Base-by-base conservation (phyloP, 257 asterid species). In the Gentiana straminea region DNA sequence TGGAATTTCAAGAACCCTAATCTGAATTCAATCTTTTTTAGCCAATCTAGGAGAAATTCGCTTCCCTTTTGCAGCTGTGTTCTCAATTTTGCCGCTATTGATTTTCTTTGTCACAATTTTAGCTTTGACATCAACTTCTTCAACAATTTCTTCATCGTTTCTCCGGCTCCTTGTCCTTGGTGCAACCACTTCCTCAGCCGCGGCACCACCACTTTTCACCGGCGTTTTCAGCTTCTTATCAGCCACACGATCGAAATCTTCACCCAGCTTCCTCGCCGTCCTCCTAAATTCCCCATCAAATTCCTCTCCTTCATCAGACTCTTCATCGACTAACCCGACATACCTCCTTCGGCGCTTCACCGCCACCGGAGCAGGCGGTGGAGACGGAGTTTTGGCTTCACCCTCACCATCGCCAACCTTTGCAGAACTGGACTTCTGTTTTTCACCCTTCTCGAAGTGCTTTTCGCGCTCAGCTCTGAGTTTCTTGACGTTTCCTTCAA, bases 201-300 rank as follows among this genome's bases (percentile, higher is more conserved):
- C 57, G 0, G 43, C 63, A 46, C 24, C 61, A 15, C 6, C 52
- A 32, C 43, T 37, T 12, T 59, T 46, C 48, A 35, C 54, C 13
- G 49, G 67, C 3, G 58, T 54, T 67, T 61, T 60, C 46, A 75
- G 80, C 55, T 72, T 69, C 57, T 79, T 83, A 58, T 58, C 51
- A 13, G 98, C 94, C n/a, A 84, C 89, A 62, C 74, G 71, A 36
- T 91, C 98, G 47, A 91, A 91, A 46, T 86, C 98, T 56, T 71
- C 89, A 4, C 86, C 82, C 67, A 91, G 41, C 47, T 82, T 86
- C 82, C 96, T 84, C 60, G 74, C 95, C 41, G 76, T 55, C 0
- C 77, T 70, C 67, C 52, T 61, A 13, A 48, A n/a, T 35, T 45
- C 51, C 60, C 68, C 76, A 72, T 72, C 52, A 10, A 24, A 37